Evolutionary conservation across 257 asterid genomes (phyloP).

Genomic region (Fraxinus americana): DNA sequence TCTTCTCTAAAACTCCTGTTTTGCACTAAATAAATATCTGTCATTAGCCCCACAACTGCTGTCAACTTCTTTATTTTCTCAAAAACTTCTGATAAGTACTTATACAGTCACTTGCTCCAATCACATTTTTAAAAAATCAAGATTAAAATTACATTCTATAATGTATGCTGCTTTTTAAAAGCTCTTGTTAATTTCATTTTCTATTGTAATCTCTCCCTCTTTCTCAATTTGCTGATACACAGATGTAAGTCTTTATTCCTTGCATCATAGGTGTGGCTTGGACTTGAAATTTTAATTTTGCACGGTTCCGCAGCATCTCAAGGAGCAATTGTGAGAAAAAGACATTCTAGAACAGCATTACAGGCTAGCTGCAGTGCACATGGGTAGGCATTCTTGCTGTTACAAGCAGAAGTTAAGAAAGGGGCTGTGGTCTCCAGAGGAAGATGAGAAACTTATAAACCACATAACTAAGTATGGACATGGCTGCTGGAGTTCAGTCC

Average conservation of each 20-base stretch:
- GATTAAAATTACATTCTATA: slow-evolving; percentile 26
- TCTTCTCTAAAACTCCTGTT: background rate
- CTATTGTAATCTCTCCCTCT: too few relatives aligned
- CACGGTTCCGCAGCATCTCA: background rate
- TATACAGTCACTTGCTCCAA: slow-evolving; percentile 25
- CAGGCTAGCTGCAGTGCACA: slow-evolving; percentile 21
- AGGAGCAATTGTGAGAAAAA: background rate
- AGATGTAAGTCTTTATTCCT: background rate
- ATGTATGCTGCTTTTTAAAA: slow-evolving; percentile 33
- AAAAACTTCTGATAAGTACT: slow-evolving; percentile 25
- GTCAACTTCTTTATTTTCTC: slow-evolving; percentile 46
- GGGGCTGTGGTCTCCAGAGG: slow-evolving; percentile 95
- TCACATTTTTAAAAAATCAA: slow-evolving; percentile 16
- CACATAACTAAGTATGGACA: slow-evolving; percentile 75
- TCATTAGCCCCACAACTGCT: slow-evolving; percentile 63
- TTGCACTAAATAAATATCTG: slow-evolving; percentile 72
- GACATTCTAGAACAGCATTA: slow-evolving; percentile 20
- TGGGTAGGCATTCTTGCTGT: slow-evolving; percentile 94
- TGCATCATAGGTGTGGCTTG: background rate
- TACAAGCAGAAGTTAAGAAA: slow-evolving; percentile 82
- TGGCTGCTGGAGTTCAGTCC: slow-evolving; percentile 97
- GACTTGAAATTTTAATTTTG: background rate
- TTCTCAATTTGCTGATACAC: background rate
- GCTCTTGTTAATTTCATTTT: slow-evolving; percentile 28
- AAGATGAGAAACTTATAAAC: slow-evolving; percentile 77